phyloP scores from a whole-genome alignment of 2,329 filamentous ascomycete genomes.

The Aureobasidium sp. region DNA sequence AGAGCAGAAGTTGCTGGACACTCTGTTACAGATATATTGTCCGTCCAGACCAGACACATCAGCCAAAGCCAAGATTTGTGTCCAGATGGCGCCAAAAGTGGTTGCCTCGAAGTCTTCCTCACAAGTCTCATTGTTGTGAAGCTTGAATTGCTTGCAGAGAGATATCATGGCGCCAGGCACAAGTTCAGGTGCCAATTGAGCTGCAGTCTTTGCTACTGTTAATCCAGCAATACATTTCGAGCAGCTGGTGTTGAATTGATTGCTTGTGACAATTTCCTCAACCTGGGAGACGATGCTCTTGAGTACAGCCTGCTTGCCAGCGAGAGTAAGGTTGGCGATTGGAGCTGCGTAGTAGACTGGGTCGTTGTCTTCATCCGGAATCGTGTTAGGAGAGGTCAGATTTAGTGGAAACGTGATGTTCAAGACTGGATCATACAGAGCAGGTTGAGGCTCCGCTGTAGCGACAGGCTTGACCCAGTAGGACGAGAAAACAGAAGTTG shows the following conservation, averaged over 20 bases:
- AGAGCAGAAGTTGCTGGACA: conserved; percentile 42
- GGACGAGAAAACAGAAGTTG: conserved; percentile 42
- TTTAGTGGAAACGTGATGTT: conserved; percentile 45
- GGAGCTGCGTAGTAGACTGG: conserved; percentile 44
- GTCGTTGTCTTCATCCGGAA: conserved; percentile 43
- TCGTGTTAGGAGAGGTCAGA: conserved; percentile 46
- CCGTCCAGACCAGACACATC: conserved; percentile 49
- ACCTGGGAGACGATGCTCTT: conserved; percentile 38
- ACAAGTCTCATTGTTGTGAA: conserved; percentile 42
- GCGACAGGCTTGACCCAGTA: conserved; percentile 40
- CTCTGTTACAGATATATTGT: conserved; percentile 47
- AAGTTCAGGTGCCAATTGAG: conserved; percentile 40
- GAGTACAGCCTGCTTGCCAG: conserved; percentile 35
- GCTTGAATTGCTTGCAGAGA: conserved; percentile 42
- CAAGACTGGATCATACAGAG: conserved; percentile 45
- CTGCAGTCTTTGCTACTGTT: conserved; percentile 42
- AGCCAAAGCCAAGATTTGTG: conserved; percentile 47
- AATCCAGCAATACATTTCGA: conserved; percentile 47
- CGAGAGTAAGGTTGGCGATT: conserved; percentile 36
- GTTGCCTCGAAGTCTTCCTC: conserved; percentile 39
- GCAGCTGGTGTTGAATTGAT: conserved; percentile 38
- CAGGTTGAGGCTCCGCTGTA: conserved; percentile 46
- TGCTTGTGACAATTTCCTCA: conserved; percentile 33
- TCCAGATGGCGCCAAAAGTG: conserved; percentile 49
- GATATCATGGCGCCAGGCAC: conserved; percentile 45